Evolutionary conservation across 2,329 filamentous ascomycete genomes (phyloP), one percentile per base, ranked within the genome.

Genomic region (Thielaviopsis punctulata): DNA sequence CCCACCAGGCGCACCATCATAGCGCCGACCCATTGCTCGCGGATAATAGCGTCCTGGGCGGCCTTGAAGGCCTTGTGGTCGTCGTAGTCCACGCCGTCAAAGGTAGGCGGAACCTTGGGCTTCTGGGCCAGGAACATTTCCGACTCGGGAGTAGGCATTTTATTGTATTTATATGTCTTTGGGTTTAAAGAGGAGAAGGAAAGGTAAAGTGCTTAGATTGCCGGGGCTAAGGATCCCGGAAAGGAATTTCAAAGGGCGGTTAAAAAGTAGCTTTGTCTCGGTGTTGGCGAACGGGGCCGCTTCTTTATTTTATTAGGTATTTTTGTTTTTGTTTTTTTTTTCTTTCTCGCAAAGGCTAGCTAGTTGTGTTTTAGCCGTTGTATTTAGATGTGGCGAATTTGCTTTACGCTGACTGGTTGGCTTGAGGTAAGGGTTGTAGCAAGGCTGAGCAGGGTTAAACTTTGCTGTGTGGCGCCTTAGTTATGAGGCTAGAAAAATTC

Each of bases 1-100:
- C 84, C 73, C 52, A 92, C 84, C 57, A 92, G 69, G 56, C 86
- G 75, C 54, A 83, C 84, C 86, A 89, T 92, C 86, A 92, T 92
- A 65, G 82, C 81, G 65, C 79, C 80, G 55, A 92, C 84, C 86
- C 86, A 92, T 71, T 92, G 86, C 70, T 92, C 86, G 57, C 85
- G 76, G 61, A 92, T 77, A 53, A 92, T 76, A 58, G 85, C 77
- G 65, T 92, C 86, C 65, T 90, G 85, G 51, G 86, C 86, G 56
- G 80, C 80, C 73, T 90, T 92, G 64, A 92, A 73, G 60, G 79
- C 78, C 64, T 78, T 79, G 65, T 81, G 87, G 70, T 92, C 84
- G 59, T 89, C 82, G 71, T 83, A 92, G 71, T 90, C 82, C 64
- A 92, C 86, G 59, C 86, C 86, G 62, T 88, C 85, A 66, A 92